Evolutionary conservation across 352 stramenopile species (phyloP).

Genomic region (Phytopythium ostracodes): DNA sequence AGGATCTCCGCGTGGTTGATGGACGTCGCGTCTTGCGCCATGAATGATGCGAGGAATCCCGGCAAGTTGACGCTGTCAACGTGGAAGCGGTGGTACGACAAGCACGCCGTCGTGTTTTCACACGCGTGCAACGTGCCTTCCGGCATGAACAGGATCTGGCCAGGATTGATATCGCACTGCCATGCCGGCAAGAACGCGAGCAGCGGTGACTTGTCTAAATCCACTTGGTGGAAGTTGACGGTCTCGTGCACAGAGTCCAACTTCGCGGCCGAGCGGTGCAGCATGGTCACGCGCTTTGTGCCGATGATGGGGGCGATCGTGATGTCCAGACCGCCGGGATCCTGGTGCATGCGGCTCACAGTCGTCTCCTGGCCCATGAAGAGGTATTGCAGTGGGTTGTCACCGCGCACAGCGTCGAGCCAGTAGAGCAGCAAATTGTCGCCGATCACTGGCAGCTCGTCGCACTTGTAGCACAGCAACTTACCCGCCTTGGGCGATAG

Average conservation of each 20-base stretch:
- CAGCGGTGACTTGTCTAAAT: slow-evolving; percentile 86
- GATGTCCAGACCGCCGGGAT: slow-evolving; percentile 90
- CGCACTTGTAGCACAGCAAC: slow-evolving; percentile 79
- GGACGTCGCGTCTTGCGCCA: slow-evolving; percentile 86
- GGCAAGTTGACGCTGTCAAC: slow-evolving; percentile 90
- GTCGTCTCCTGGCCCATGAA: slow-evolving; percentile 93
- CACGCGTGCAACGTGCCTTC: slow-evolving; percentile 91
- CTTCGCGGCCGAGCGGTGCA: slow-evolving; percentile 67
- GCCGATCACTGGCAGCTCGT: slow-evolving; percentile 86
- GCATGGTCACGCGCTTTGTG: slow-evolving; percentile 73
- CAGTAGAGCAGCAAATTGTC: slow-evolving; percentile 92
- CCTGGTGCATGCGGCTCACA: slow-evolving; percentile 87
- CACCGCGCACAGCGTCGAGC: slow-evolving; percentile 82
- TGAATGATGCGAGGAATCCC: slow-evolving; percentile 87
- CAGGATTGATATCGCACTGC: slow-evolving; percentile 85
- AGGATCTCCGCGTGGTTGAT: slow-evolving; percentile 92
- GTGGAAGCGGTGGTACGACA: slow-evolving; percentile 94
- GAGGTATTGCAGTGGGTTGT: slow-evolving; percentile 93
- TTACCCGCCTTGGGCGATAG: slow-evolving; percentile 69
- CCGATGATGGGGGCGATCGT: slow-evolving; percentile 92
- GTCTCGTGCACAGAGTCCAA: slow-evolving; percentile 83
- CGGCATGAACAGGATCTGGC: slow-evolving; percentile 93
- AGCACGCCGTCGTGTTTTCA: slow-evolving; percentile 90
- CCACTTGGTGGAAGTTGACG: slow-evolving; percentile 75
- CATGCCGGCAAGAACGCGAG: slow-evolving; percentile 86